Evolutionary conservation across 306 rosid species (phyloP).

Genomic region (Albizia julibrissin): DNA sequence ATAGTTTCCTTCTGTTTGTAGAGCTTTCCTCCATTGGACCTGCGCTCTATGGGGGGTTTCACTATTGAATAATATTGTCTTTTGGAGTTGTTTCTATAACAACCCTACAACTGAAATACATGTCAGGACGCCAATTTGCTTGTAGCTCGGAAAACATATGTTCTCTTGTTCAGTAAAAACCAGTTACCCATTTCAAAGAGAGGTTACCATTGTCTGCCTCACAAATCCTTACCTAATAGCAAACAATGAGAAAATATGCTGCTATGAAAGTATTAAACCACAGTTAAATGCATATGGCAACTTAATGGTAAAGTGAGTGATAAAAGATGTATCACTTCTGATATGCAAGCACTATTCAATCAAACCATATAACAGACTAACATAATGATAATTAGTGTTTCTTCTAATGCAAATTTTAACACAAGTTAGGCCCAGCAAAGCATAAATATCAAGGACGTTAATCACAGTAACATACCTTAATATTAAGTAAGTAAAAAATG

Average conservation of each 20-base stretch:
- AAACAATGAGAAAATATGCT: slow-evolving; percentile 7
- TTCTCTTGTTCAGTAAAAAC: background rate
- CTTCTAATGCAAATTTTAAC: slow-evolving; percentile 11
- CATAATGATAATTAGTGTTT: slow-evolving; percentile 22
- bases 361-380: slow-evolving; percentile 23
- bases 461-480: slow-evolving; percentile 61
- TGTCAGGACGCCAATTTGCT: background rate
- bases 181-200: background rate
- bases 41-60: too few relatives aligned
- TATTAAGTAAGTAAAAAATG: slow-evolving; percentile 74
- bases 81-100: background rate
- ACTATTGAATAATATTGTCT: too few relatives aligned
- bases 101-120: background rate
- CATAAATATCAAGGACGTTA: slow-evolving; percentile 11
- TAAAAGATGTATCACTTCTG: background rate
- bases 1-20: too few relatives aligned
- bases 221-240: background rate
- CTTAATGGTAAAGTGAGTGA: background rate
- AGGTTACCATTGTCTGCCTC: background rate
- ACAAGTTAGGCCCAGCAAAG: slow-evolving; percentile 1
- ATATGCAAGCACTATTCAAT: slow-evolving; percentile 1
- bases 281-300: background rate
- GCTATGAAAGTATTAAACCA: background rate
- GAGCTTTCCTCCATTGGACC: too few relatives aligned
- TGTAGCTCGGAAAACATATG: background rate